Conservation (phyloP, 352 stramenopile species). For the Phytophthora pisi region DNA sequence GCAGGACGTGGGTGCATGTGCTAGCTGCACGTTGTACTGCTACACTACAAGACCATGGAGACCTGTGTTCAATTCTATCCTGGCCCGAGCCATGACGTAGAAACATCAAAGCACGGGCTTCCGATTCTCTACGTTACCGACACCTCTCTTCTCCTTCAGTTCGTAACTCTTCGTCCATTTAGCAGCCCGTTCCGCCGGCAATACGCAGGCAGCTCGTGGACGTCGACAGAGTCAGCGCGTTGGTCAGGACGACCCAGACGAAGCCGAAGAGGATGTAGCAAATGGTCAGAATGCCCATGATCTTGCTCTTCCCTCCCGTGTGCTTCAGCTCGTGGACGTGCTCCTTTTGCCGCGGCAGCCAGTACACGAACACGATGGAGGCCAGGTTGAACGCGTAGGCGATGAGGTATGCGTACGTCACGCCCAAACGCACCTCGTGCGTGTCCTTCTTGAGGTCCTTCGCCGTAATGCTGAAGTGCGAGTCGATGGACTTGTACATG, state of each 20-base stretch:
- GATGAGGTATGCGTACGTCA: conserved; percentile 60
- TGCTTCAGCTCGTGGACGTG: conserved; percentile 47
- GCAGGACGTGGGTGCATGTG: background rate
- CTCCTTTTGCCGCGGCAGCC: conserved; percentile 58
- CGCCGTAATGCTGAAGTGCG: conserved; percentile 48
- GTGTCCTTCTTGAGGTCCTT: conserved; percentile 42
- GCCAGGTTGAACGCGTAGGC: conserved; percentile 55
- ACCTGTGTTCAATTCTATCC: no score
- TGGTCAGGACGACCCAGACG: conserved; percentile 58
- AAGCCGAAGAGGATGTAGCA: conserved; percentile 48
- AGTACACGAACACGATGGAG: conserved; percentile 50
- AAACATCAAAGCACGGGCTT: background rate
- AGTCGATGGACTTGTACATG: conserved; percentile 61
- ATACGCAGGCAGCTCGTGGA: conserved; percentile 60
- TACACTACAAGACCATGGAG: no score
- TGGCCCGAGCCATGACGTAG: background rate
- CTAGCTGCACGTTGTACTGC: no score
- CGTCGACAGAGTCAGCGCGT: conserved; percentile 53
- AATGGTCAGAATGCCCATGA: conserved; percentile 40
- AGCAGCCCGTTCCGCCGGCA: conserved; percentile 53
- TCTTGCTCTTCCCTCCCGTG: conserved; percentile 43
- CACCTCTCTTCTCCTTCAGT: background rate
- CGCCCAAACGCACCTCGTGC: conserved; percentile 48
- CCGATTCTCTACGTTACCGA: background rate
- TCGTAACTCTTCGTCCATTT: background rate